Evolutionary conservation across 208 protist species (phyloP), one percentile per base, ranked within the genome.

Genomic region (Strigomonas galati): DNA sequence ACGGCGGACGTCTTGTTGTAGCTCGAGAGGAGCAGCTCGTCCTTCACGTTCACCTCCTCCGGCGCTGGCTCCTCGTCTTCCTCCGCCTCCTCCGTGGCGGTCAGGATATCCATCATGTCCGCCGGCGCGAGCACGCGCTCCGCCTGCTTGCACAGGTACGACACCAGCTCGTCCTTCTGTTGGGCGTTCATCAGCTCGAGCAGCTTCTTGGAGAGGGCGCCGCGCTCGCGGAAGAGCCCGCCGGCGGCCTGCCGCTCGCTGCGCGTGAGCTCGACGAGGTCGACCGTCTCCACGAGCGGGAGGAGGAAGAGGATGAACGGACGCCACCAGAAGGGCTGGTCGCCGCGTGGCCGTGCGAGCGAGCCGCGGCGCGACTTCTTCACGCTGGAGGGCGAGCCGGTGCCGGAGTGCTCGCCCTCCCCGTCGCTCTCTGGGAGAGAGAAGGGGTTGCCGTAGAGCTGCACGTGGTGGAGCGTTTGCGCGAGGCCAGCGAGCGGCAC

Each of bases 181-280:
- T 80, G 74, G 28, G 62, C 40, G 61, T 95, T 92, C 76, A 95
- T 82, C 24, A 81, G 53, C 54, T 86, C 80, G 23, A 95, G 56
- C 17, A 62, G 55, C 2, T 37, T 61, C 55, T 62, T 78, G 58
- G 76, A 87, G 37, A 85, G 75, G 27, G 54, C 57, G 30, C 71
- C 80, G 62, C 62, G 73, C 30, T 83, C 71, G 14, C 89, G 81
- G 53, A 95, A 95, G 21, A 95, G 78, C 19, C 28, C 55, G 9
- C 26, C 57, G 10, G 84, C 81, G 23, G 70, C 70, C 15, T 76
- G 67, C 24, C 74, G 74, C 71, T 95, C 86, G 14, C 71, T 70
- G 4, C 23, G 2, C 0, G 75, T 82, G 28, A 91, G 65, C 27
- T 78, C 66, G 3, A 66, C 62, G 27, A 72, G 65, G 62, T 95